Percentiles rank a stretch among this genome's conserved stretches.
Conservation (phyloP, 805 yeast species). For the Lachancea thermotolerans region DNA sequence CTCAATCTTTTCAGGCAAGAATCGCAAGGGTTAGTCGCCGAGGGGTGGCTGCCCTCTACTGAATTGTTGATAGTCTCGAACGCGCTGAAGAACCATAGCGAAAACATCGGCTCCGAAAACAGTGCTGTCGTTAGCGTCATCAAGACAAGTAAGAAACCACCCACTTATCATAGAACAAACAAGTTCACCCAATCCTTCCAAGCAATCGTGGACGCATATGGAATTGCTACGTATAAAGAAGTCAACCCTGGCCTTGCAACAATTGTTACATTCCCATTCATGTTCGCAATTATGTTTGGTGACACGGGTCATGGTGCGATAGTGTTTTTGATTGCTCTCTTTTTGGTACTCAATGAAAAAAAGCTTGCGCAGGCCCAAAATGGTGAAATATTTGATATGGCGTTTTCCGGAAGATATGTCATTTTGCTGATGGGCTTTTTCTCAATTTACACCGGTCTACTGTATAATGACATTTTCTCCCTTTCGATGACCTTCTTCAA, state of each 20-base stretch:
- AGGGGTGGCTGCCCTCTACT: constrained; percentile 91
- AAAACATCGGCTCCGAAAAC: constrained; percentile 34
- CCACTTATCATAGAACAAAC: constrained; percentile 91
- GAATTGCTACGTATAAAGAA: constrained; percentile 86
- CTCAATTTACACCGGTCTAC: constrained; percentile 90
- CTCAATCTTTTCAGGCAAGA: constrained; percentile 75
- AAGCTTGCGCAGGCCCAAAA: constrained; percentile 60
- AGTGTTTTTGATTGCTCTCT: constrained; percentile 63
- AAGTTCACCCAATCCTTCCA: constrained; percentile 93
- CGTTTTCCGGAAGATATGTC: constrained; percentile 86
- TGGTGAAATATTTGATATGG: constrained; percentile 97
- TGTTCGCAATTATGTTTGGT: constrained; percentile 99
- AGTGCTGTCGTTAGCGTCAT: constrained; percentile 54
- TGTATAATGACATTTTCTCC: constrained; percentile 92
- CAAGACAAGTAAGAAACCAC: constrained; percentile 80
- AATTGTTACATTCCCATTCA: constrained; percentile 90
- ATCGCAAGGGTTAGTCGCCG: constrained; percentile 82
- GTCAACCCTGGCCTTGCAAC: constrained; percentile 96
- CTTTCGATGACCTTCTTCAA: constrained; percentile 80
- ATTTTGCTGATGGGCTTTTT: constrained; percentile 86
- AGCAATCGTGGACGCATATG: constrained; percentile 90
- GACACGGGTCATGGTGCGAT: constrained; percentile 95
- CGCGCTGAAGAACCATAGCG: constrained; percentile 48
- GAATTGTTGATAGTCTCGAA: constrained; percentile 62
- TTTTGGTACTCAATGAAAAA: constrained; percentile 67